Evolutionary conservation across 164 flowering plant genomes (phyloP), one percentile per base, ranked within the genome.

Genomic region (Tinospora cordifolia): DNA sequence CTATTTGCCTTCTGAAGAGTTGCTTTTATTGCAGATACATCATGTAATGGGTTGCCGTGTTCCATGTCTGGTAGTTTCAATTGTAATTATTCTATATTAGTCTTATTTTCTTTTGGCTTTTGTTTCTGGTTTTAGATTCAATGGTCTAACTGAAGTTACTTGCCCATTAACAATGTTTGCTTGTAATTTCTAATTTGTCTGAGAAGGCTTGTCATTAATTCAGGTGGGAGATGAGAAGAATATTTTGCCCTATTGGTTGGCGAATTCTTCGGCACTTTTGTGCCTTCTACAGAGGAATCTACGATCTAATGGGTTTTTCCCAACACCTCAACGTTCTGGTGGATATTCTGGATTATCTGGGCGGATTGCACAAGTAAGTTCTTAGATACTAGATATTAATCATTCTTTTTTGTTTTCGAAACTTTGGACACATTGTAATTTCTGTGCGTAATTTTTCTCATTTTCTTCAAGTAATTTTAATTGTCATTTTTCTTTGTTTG

Each of bases 231-330:
- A 92, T 73, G 93, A 89, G 78, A 83, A 76, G 34, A 41, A 62
- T 13, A 77, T 79, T 13, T 83, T 92, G 77, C 99, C 99, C 19
- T 94, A 92, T 83, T 94, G 99, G 99, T 79, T 94, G 80, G 88
- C 99, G 68, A 94, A 92, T 83, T 84, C 97, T 19, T 94, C 99
- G 11, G 87, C 99, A 26, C 92, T 94, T 75, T 79, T 94, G 39
- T 94, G 97, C 84, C 87, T 94, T 44, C 78, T 94, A 67, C 97
- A 92, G 75, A 85, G 86, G 75, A 92, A 87, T 72, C 78, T 90
- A 57, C 81, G 87, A 13, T 83, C 91, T 57, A 89, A 82, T 79
- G 90, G 93, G 7, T 88, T 88, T 79, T 66, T 94, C 71, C 70
- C 75, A 76, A 75, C 94, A n/a, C 72, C 81, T 73, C 94, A 84